Conservation (phyloP, 1,284 basidiomycete species). For the Megacollybia platyphylla region DNA sequence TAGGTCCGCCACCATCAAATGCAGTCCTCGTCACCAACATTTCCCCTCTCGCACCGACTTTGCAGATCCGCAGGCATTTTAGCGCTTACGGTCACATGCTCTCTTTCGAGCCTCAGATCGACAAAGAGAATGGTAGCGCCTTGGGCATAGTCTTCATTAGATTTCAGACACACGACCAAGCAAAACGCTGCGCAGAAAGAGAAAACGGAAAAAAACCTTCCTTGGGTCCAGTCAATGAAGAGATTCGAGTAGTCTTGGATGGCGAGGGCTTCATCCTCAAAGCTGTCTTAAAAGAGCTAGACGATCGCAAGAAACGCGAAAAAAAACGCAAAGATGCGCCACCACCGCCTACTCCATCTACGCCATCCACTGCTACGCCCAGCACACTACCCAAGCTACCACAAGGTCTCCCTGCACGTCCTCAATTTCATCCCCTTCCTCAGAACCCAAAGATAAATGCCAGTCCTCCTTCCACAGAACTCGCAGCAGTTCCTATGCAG, state of each 20-base stretch:
- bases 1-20: slow-evolving; percentile 64
- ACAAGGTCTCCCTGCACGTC: slow-evolving; percentile 3
- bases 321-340: slow-evolving; percentile 28
- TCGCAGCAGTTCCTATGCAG: not conserved
- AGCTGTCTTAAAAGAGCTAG: slow-evolving; percentile 48
- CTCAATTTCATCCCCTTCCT: slow-evolving; percentile 2
- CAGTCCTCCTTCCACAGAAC: not conserved
- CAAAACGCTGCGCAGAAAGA: slow-evolving; percentile 46
- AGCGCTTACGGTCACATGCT: slow-evolving; percentile 53
- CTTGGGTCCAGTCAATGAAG: slow-evolving; percentile 23
- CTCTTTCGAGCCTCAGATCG: slow-evolving; percentile 71
- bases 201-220: slow-evolving; percentile 41
- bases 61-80: slow-evolving; percentile 61
- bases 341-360: not conserved
- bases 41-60: slow-evolving; percentile 58
- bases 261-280: slow-evolving; percentile 44
- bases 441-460: slow-evolving; percentile 2
- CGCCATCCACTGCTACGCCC: not conserved
- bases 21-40: slow-evolving; percentile 68
- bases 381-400: not conserved
- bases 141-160: slow-evolving; percentile 77
- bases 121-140: slow-evolving; percentile 69
- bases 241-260: slow-evolving; percentile 50
- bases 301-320: slow-evolving; percentile 32
- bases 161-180: slow-evolving; percentile 50